Evolutionary conservation across 2,329 filamentous ascomycete genomes (phyloP).

Genomic region (Penicillium crustosum): DNA sequence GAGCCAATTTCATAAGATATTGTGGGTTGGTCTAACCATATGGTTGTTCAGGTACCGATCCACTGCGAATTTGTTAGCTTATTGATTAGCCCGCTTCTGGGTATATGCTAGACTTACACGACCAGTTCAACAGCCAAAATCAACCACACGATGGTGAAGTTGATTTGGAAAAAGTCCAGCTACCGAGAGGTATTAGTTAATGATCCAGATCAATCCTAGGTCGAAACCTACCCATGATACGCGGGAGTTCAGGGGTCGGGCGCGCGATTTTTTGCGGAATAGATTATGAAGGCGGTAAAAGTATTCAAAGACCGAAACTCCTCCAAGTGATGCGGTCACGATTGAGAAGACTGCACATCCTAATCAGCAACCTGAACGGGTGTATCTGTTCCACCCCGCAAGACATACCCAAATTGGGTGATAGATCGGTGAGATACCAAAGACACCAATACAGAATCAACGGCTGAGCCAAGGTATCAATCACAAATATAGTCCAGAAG

Average conservation of each 20-base stretch:
- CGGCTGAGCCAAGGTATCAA: constrained; percentile 60
- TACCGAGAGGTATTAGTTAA: constrained; percentile 18
- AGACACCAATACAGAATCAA: constrained; percentile 61
- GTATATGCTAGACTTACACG: constrained; percentile 33
- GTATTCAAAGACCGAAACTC: constrained; percentile 46
- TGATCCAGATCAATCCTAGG: neutral
- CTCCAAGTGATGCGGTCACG: constrained; percentile 42
- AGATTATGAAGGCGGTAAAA: constrained; percentile 44
- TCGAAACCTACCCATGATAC: constrained; percentile 42
- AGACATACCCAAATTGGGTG: constrained; percentile 42
- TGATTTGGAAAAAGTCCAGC: constrained; percentile 50
- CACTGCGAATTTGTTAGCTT: constrained; percentile 31
- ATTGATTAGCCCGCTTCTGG: neutral
- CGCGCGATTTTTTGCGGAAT: constrained; percentile 38
- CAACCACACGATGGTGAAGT: constrained; percentile 48
- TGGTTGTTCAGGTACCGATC: constrained; percentile 42
- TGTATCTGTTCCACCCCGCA: neutral
- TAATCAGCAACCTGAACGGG: constrained; percentile 10
- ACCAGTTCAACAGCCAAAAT: constrained; percentile 46
- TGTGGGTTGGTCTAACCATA: constrained; percentile 34
- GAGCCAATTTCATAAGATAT: neutral
- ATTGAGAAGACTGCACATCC: constrained; percentile 42
- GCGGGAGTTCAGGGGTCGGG: constrained; percentile 44
- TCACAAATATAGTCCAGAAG: constrained; percentile 60
- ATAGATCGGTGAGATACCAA: constrained; percentile 57